Evolutionary conservation across 495 filamentous ascomycete genomes (phyloP), one percentile per base, ranked within the genome.

Genomic region (Annulohypoxylon maeteangense): DNA sequence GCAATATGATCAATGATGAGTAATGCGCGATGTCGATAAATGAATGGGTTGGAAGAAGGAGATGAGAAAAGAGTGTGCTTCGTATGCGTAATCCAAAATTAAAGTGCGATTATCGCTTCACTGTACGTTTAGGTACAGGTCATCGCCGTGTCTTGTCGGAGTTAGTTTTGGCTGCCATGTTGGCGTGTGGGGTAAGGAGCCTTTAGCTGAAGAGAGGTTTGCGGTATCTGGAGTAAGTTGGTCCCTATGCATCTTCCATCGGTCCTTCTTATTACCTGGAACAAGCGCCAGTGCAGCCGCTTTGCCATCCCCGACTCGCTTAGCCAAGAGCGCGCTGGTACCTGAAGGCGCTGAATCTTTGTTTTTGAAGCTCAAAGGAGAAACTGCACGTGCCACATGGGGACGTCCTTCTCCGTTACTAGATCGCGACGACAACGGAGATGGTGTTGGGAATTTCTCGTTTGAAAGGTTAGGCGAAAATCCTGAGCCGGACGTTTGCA

Each of bases 141-240:
- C 80, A 20, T 81, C 78, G 27, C 81, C 81, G 11, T 74, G 76
- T 68, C 81, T 75, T 34, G 80, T 83, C 8, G 81, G 80, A 27
- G 81, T 81, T 22, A 83, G 57, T 58, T 75, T 79, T 32, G 85
- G 83, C 65, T 81, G 75, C 84, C 85, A 87, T 1, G 78, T 82
- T 0, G 85, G 85, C 38, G 85, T 87, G 14, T 73, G 75, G 1
- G 85, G 84, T 42, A 82, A 65, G n/a, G 78, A 74, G 25, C 65
- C 72, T 12, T 16, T 68, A 12, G 72, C 20, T 7, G 65, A 66
- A 42, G 53, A 51, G 32, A 62, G 45, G 36, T 62, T 22, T 34
- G 65, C 42, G 62, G 55, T 48, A 55, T 68, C 23, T 58, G 71
- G 50, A 71, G 27, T 54, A 16, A 54, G 50, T 42, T 38, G 40